Base-by-base conservation (phyloP, 1,139 yeast species). In the Yamadazyma friedrichii region DNA sequence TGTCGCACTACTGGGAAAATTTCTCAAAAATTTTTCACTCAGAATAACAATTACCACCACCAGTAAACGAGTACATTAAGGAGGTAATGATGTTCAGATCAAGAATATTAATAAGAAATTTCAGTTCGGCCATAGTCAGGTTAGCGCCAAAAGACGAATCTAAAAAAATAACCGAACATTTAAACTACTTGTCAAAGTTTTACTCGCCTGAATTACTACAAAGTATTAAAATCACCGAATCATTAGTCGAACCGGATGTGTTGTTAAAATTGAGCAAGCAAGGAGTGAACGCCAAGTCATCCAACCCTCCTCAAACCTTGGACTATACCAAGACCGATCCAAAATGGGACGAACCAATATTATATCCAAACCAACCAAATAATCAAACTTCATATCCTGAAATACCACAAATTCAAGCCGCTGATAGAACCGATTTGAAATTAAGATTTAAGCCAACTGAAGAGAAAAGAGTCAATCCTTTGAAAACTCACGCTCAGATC, bases 151-250 rank as follows among this genome's bases (percentile, higher is more conserved):
- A 31, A 15, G 29, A 38, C 5, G 15, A 24, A 3, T 9, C 30
- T 16, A 31, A 40, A 13, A 64, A 62, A 43, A 53, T 56, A 10
- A 53, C 58, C 22, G 58, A 71, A 44, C 94, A 86, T 61, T 52
- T 82, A 47, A 76, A 80, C 38, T 77, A 76, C 48, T 74, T 88
- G 49, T 66, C 78, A 36, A 77, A 86, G 57, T 88, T 80, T 65
- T 88, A 88, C 59, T 78, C 88, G 9, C 88, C 88, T 24, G 84
- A 82, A 43, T 70, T 89, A 40, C 76, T 91, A 48, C 85, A 88
- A 56, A 81, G 95, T 42, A 88, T 91, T 52, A 70, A 86, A 52
- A 74, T 85, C 39, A 85, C 97, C 1, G 96, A 91, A 64, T 70
- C 86, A 4, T 73, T 78, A 30, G 81, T 88, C 40, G 71, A 79